Evolutionary conservation across 1,284 basidiomycete species (phyloP).

Genomic region (Moesziomyces parantarcticus): DNA sequence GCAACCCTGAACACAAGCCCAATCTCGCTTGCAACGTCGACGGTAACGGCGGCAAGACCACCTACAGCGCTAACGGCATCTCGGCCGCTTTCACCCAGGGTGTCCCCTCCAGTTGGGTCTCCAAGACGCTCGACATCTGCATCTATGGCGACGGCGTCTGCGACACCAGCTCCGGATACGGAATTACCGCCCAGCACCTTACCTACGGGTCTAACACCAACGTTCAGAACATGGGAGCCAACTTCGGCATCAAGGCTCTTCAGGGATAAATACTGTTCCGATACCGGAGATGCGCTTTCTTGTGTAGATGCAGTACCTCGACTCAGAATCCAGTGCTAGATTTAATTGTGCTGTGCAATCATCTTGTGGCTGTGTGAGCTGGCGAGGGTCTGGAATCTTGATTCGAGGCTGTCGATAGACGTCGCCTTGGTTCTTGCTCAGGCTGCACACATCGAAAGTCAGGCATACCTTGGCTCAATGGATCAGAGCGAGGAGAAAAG

Average conservation of each 20-base stretch:
- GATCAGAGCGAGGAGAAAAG: too few species aligned
- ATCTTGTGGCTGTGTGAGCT: too few species aligned
- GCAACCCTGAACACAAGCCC: slow-evolving; percentile 62
- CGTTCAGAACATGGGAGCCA: slow-evolving; percentile 52
- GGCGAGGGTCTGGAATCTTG: too few species aligned
- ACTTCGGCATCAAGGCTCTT: slow-evolving; percentile 46
- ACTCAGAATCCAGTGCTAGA: too few species aligned
- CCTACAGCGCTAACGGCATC: slow-evolving; percentile 46
- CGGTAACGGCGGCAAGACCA: slow-evolving; percentile 54
- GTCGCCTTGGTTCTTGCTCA: too few species aligned
- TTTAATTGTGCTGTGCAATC: too few species aligned
- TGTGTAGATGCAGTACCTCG: too few species aligned
- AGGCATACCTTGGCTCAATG: too few species aligned
- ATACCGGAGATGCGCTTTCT: background rate
- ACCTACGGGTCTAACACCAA: slow-evolving; percentile 40
- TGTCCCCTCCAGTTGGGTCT: slow-evolving; percentile 52
- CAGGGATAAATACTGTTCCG: slow-evolving; percentile 2
- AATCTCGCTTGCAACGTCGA: slow-evolving; percentile 64
- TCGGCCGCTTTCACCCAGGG: slow-evolving; percentile 17
- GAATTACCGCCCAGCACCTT: slow-evolving; percentile 59
- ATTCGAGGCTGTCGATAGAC: too few species aligned
- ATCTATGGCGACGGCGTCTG: slow-evolving; percentile 64
- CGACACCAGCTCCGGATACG: slow-evolving; percentile 45
- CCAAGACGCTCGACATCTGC: slow-evolving; percentile 65
- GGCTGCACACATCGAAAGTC: too few species aligned